Percentiles rank a stretch among this genome's conserved stretches.
Evolutionary conservation across 495 filamentous ascomycete genomes (phyloP).

Genomic region (Oleoguttula mirabilis): DNA sequence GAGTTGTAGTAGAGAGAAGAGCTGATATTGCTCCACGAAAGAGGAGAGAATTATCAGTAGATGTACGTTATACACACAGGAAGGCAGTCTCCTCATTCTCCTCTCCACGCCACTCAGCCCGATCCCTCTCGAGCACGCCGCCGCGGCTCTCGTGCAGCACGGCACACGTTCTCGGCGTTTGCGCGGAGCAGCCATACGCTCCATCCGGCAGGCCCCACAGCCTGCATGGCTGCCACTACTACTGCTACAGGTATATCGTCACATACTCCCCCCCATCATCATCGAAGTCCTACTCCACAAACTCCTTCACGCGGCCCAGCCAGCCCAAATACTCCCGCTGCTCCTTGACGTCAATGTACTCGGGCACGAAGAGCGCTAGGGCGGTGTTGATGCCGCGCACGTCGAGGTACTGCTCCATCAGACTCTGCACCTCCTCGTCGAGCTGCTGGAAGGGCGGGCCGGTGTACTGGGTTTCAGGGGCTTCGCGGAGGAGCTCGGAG

Average conservation of each 20-base stretch:
- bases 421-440: slow-evolving; percentile 85
- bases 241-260: no score
- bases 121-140: no score
- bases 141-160: no score
- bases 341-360: slow-evolving; percentile 98
- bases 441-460: slow-evolving; percentile 89
- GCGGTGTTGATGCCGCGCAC: slow-evolving; percentile 83
- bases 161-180: no score
- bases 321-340: slow-evolving; percentile 93
- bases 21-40: no score
- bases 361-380: slow-evolving; percentile 80
- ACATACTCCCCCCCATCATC: no score
- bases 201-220: no score
- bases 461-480: slow-evolving; percentile 47
- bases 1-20: background rate
- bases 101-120: no score
- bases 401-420: slow-evolving; percentile 88
- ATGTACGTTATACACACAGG: background rate
- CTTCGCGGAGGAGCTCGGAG: slow-evolving; percentile 33
- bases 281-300: slow-evolving; percentile 24
- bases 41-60: background rate
- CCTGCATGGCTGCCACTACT: no score
- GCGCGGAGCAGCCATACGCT: no score
- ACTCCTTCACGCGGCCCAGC: slow-evolving; percentile 42
- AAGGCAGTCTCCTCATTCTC: no score